Evolutionary conservation across 1,139 yeast species (phyloP).

Genomic region (Scheffersomyces quercinus): DNA sequence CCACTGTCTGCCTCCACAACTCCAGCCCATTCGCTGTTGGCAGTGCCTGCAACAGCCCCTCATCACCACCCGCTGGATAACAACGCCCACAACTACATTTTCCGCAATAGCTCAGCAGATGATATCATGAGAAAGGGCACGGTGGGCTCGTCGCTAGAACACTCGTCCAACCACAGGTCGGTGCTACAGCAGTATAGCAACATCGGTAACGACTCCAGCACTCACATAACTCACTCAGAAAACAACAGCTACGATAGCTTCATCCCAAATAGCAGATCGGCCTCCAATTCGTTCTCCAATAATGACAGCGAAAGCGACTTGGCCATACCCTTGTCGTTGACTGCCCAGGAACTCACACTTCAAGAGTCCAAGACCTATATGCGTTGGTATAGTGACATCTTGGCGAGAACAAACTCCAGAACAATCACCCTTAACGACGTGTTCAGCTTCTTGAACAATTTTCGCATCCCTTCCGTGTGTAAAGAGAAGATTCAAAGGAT

Average conservation of each 20-base stretch:
- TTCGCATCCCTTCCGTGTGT: slow-evolving; percentile 46
- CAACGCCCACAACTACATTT: neutral
- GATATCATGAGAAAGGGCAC: neutral
- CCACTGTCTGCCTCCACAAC: neutral
- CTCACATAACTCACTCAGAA: slow-evolving; percentile 1
- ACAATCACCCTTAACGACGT: slow-evolving; percentile 63
- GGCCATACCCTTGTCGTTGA: slow-evolving; percentile 59
- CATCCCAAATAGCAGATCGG: slow-evolving; percentile 1
- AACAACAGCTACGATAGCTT: slow-evolving; percentile 1
- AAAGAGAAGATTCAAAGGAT: slow-evolving; percentile 49
- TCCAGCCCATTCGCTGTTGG: neutral
- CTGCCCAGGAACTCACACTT: slow-evolving; percentile 59
- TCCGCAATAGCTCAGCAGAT: neutral
- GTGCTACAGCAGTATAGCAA: slow-evolving; percentile 3
- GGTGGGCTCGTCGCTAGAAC: neutral
- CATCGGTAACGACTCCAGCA: slow-evolving; percentile 1
- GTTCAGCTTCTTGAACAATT: slow-evolving; percentile 61
- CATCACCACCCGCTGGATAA: neutral
- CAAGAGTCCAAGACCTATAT: slow-evolving; percentile 72
- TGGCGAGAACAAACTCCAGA: slow-evolving; percentile 56
- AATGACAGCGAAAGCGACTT: slow-evolving; percentile 8
- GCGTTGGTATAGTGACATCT: slow-evolving; percentile 75
- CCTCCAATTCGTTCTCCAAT: neutral
- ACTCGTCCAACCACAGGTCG: slow-evolving; percentile 2
- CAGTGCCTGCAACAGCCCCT: neutral